A percentile compares a stretch with the other conserved stretches of the same genome.
Conservation (phyloP, 176 grass and related monocot genomes). For the Zoysia pacifica region DNA sequence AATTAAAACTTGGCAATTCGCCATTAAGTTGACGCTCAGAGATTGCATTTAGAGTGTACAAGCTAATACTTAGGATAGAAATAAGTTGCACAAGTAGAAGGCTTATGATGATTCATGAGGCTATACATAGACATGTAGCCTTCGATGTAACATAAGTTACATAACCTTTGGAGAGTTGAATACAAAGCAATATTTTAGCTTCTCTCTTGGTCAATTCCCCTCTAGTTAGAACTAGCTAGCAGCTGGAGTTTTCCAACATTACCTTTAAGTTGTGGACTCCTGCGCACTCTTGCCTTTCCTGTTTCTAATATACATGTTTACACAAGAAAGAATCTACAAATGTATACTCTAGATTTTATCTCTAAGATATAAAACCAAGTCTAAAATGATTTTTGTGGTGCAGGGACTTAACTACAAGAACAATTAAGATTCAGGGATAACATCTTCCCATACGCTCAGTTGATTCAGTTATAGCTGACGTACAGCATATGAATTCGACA, state of each 20-base stretch:
- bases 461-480: conserved; percentile 19
- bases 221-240: too few relatives aligned
- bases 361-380: neutral
- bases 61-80: neutral
- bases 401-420: neutral
- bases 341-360: neutral
- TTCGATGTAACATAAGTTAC: too few relatives aligned
- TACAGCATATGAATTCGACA: conserved; percentile 5
- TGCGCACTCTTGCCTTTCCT: neutral
- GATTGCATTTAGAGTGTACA: neutral
- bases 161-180: too few relatives aligned
- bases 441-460: neutral
- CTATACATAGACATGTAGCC: too few relatives aligned
- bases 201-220: too few relatives aligned
- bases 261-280: neutral
- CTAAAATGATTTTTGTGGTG: neutral
- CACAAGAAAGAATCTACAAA: neutral
- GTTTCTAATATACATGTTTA: neutral
- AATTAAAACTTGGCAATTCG: neutral
- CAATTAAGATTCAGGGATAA: neutral
- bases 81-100: too few relatives aligned
- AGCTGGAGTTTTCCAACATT: neutral
- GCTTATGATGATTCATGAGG: too few relatives aligned
- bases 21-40: neutral
- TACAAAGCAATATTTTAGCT: too few relatives aligned